Evolutionary conservation across 1,139 yeast species (phyloP).

Genomic region (Pichia terricola): DNA sequence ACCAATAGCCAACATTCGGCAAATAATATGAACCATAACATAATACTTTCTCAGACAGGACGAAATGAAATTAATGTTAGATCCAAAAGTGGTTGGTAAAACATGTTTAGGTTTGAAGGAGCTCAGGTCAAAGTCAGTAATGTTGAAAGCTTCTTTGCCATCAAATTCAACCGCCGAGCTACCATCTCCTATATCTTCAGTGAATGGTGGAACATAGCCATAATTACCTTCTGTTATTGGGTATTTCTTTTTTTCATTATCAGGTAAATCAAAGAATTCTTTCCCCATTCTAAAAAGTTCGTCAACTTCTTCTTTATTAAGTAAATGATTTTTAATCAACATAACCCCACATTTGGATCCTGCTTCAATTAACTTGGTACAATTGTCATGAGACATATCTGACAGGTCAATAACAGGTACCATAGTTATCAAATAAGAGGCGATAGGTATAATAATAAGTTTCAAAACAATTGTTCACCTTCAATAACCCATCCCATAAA

Average conservation of each 20-base stretch:
- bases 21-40: constrained; percentile 32
- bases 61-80: constrained; percentile 28
- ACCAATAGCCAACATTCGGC: constrained; percentile 49
- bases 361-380: constrained; percentile 47
- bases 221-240: constrained; percentile 44
- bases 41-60: constrained; percentile 31
- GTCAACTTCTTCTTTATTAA: constrained; percentile 49
- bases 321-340: constrained; percentile 64
- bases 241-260: constrained; percentile 36
- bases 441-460: no score
- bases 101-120: constrained; percentile 27
- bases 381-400: constrained; percentile 33
- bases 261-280: constrained; percentile 45
- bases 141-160: constrained; percentile 46
- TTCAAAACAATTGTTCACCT: no score
- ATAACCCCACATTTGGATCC: constrained; percentile 64
- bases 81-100: constrained; percentile 34
- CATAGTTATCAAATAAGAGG: no score
- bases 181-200: constrained; percentile 38
- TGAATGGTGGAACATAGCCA: constrained; percentile 51
- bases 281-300: constrained; percentile 44
- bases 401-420: constrained; percentile 44
- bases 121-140: constrained; percentile 30
- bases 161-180: no score
- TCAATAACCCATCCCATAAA: no score